Evolutionary conservation across 139 green algal species (phyloP).

Genomic region (Trebouxia sp.): DNA sequence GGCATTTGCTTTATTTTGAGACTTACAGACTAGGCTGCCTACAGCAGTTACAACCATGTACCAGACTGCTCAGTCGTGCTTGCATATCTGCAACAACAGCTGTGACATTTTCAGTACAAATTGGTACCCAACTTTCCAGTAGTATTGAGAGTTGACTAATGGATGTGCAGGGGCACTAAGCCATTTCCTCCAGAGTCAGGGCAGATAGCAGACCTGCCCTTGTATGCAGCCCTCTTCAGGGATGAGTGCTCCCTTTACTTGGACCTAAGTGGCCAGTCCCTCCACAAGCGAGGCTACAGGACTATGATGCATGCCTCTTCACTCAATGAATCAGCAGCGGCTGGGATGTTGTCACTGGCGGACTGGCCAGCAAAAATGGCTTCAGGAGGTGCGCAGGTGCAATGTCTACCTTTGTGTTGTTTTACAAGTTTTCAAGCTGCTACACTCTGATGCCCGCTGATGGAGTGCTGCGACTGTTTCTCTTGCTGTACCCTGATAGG

Average conservation of each 20-base stretch:
- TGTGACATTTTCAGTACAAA: neutral
- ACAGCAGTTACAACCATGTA: too few relatives aligned
- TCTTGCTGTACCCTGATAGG: too few relatives aligned
- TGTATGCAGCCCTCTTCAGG: conserved; percentile 46
- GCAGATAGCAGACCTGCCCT: conserved; percentile 68
- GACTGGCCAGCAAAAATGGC: conserved; percentile 49
- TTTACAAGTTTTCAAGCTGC: too few relatives aligned
- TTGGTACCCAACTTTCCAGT: neutral
- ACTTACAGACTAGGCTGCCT: too few relatives aligned
- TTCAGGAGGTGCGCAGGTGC: conserved; percentile 1
- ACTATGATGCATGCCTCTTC: conserved; percentile 81
- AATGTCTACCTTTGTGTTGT: too few relatives aligned
- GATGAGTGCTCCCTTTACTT: conserved; percentile 69
- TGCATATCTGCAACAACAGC: neutral
- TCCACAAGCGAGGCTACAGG: conserved; percentile 89
- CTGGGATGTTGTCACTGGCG: conserved; percentile 72
- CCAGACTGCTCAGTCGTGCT: neutral
- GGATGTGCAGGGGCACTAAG: conserved; percentile 52
- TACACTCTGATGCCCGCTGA: too few relatives aligned
- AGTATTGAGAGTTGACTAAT: neutral
- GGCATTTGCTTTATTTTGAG: too few relatives aligned
- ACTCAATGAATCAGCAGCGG: conserved; percentile 89
- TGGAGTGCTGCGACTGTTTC: too few relatives aligned
- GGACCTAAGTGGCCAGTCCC: conserved; percentile 79
- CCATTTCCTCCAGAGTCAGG: conserved; percentile 56